Conservation (phyloP, 2,329 filamentous ascomycete genomes). For the Alternaria ventricosa region DNA sequence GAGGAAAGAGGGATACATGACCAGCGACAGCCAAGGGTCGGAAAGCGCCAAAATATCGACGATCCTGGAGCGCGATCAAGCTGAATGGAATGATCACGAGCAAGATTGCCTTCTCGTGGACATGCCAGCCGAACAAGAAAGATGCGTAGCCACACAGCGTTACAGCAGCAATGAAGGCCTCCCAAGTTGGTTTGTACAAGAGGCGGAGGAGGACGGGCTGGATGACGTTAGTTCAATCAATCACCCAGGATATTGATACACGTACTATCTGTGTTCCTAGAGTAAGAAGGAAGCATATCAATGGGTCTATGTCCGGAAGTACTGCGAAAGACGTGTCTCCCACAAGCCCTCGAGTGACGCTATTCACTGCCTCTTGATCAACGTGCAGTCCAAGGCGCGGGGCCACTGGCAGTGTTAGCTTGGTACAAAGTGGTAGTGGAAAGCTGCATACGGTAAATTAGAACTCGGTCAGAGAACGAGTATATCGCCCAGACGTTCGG, state of each 20-base stretch:
- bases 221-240: slow-evolving; percentile 13
- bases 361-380: slow-evolving; percentile 77
- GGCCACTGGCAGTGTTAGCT: slow-evolving; percentile 65
- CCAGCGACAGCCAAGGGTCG: slow-evolving; percentile 89
- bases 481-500: slow-evolving; percentile 98
- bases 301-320: slow-evolving; percentile 82
- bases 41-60: slow-evolving; percentile 90
- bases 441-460: slow-evolving; percentile 74
- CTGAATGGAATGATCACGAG: slow-evolving; percentile 95
- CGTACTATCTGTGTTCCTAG: slow-evolving; percentile 76
- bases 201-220: slow-evolving; percentile 73
- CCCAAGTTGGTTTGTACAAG: slow-evolving; percentile 81
- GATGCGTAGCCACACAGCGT: slow-evolving; percentile 95
- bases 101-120: slow-evolving; percentile 96
- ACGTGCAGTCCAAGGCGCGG: slow-evolving; percentile 79
- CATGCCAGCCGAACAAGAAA: slow-evolving; percentile 98
- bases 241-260: slow-evolving; percentile 14
- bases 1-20: slow-evolving; percentile 92
- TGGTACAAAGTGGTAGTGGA: background rate
- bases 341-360: slow-evolving; percentile 90
- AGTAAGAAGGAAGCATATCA: slow-evolving; percentile 81
- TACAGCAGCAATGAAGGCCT: slow-evolving; percentile 85
- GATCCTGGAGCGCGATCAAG: slow-evolving; percentile 86
- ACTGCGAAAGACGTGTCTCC: slow-evolving; percentile 95
- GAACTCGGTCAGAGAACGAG: slow-evolving; percentile 82